phyloP scores from a whole-genome alignment of 345 rosid genomes.

The Cardiospermum halicacabum region DNA sequence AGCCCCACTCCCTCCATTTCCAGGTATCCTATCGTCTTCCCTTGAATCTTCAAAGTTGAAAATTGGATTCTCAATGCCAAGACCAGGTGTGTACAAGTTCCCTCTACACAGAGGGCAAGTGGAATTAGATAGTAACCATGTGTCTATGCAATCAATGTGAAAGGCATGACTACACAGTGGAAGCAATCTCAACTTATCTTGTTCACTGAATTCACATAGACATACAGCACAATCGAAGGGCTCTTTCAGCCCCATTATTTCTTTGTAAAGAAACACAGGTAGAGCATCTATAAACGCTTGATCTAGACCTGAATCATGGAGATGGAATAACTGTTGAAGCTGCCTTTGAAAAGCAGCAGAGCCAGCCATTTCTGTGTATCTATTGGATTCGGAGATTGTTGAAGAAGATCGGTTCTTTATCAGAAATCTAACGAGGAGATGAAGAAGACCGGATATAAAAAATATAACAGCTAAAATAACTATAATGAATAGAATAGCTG shows the following conservation, averaged over 20 bases:
- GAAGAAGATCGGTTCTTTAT: constrained; percentile 56
- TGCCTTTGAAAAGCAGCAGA: constrained; percentile 72
- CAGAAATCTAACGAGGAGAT: constrained; percentile 53
- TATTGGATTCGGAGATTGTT: constrained; percentile 41
- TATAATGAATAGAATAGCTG: constrained; percentile 55
- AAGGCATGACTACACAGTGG: constrained; percentile 88
- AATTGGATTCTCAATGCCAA: constrained; percentile 51
- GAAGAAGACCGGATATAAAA: constrained; percentile 71
- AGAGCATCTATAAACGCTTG: constrained; percentile 85
- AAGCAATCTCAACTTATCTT: constrained; percentile 72
- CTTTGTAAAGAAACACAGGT: constrained; percentile 69
- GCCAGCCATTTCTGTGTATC: constrained; percentile 53
- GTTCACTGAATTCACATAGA: constrained; percentile 67
- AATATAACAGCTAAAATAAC: constrained; percentile 58
- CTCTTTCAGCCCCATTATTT: constrained; percentile 66
- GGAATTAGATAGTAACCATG: constrained; percentile 87
- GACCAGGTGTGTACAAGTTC: constrained; percentile 46
- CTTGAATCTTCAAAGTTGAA: constrained; percentile 45
- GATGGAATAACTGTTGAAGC: constrained; percentile 81
- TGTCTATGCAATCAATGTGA: constrained; percentile 85
- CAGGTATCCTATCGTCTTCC: constrained; percentile 40
- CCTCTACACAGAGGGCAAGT: constrained; percentile 95
- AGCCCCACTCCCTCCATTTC: constrained; percentile 29
- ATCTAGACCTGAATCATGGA: constrained; percentile 90
- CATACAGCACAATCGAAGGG: constrained; percentile 93